Conservation (phyloP, 2,329 filamentous ascomycete genomes). For the Penicillium sp. region DNA sequence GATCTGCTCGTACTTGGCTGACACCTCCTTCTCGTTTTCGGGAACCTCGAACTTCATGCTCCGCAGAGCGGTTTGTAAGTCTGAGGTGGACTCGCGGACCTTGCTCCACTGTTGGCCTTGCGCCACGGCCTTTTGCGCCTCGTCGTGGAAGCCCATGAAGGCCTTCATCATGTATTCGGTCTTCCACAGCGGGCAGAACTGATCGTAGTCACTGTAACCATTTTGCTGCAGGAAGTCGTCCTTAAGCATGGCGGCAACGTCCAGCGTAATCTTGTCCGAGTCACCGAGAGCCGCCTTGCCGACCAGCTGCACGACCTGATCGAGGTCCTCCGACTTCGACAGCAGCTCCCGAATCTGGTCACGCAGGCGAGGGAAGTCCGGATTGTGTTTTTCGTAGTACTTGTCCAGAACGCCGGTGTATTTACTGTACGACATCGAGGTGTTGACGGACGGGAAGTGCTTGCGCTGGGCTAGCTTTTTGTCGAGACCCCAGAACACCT, state of each 20-base stretch:
- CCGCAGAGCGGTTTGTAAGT: constrained; percentile 78
- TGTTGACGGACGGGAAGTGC: constrained; percentile 99
- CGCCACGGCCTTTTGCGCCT: constrained; percentile 88
- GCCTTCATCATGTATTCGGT: constrained; percentile 99
- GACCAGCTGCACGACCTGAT: constrained; percentile 97
- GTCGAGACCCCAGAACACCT: constrained; percentile 99
- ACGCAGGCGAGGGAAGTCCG: constrained; percentile 88
- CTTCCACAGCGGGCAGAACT: constrained; percentile 99
- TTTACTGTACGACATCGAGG: constrained; percentile 89
- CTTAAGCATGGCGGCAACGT: constrained; percentile 87
- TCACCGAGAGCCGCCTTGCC: constrained; percentile 96
- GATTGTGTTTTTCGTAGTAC: constrained; percentile 89
- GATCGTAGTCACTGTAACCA: constrained; percentile 97
- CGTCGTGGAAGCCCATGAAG: constrained; percentile 97
- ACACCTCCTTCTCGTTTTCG: constrained; percentile 71
- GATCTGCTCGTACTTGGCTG: constrained; percentile 92
- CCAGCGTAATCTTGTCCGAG: constrained; percentile 95
- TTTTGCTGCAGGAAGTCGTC: constrained; percentile 99
- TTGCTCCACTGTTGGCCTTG: constrained; percentile 90
- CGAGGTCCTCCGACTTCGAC: constrained; percentile 91
- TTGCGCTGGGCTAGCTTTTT: constrained; percentile 99
- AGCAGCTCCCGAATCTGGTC: constrained; percentile 92
- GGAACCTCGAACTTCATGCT: constrained; percentile 97
- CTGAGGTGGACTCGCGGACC: constrained; percentile 82
- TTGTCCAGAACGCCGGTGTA: constrained; percentile 85